These are phyloP conservation scores for Telfairia occidentalis DNA, from an alignment of 331 rosid species.

Conservation along the genomic window DNA sequence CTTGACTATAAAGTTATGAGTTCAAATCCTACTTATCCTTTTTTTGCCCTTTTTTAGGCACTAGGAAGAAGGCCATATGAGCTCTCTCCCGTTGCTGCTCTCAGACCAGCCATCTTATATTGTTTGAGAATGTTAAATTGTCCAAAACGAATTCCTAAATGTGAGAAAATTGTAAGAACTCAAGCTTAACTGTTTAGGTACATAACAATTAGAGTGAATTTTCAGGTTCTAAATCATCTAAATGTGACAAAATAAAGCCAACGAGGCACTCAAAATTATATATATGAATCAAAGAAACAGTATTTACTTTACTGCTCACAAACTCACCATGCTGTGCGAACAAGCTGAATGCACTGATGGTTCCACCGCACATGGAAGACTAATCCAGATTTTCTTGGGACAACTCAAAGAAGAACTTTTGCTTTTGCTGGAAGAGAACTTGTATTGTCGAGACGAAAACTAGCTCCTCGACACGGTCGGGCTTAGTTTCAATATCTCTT, in stretches of 20 bases:
- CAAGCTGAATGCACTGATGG: neutral
- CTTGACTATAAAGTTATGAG: too few species aligned
- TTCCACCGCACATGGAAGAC: neutral
- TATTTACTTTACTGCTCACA: neutral
- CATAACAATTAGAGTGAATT: neutral
- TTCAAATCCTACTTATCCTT: too few species aligned
- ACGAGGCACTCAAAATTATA: neutral
- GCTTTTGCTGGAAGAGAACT: neutral
- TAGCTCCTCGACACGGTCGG: slow-evolving; percentile 15
- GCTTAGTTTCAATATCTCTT: slow-evolving; percentile 52
- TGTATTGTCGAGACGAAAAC: neutral
- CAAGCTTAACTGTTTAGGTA: neutral
- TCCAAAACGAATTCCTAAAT: neutral
- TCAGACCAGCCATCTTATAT: too few species aligned
- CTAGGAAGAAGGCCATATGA: too few species aligned
- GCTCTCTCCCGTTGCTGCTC: too few species aligned
- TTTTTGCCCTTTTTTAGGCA: too few species aligned
- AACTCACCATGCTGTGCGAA: neutral
- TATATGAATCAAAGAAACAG: neutral
- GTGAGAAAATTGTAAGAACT: neutral
- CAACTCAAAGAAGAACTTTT: neutral
- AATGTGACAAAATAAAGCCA: neutral
- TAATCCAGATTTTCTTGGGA: neutral
- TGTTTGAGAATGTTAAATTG: neutral
- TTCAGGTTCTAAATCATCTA: neutral